Conservation (phyloP, 202 grass and related monocot species). For the Panicum virgatum region DNA sequence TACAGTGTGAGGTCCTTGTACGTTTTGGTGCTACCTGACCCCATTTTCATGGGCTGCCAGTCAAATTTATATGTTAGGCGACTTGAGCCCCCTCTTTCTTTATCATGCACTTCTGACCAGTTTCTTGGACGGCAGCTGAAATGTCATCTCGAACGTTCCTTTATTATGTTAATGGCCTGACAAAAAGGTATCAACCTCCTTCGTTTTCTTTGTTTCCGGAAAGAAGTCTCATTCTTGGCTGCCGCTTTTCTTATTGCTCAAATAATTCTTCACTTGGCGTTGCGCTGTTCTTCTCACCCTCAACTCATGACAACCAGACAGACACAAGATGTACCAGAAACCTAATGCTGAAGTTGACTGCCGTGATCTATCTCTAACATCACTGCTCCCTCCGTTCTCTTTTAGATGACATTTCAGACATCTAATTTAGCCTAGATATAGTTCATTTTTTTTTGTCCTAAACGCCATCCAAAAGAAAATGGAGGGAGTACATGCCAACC, state of each 20-base stretch:
- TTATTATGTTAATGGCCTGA: no score
- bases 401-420: no score
- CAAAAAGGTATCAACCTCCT: no score
- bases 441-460: no score
- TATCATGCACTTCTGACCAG: not conserved
- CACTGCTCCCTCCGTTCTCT: no score
- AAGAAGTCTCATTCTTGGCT: slow-evolving; percentile 35
- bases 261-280: slow-evolving; percentile 21
- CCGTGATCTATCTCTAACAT: no score
- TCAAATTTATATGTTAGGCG: not conserved
- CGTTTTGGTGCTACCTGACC: not conserved
- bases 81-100: not conserved
- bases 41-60: not conserved
- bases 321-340: slow-evolving; percentile 28
- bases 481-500: no score
- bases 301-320: slow-evolving; percentile 23
- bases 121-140: slow-evolving; percentile 27
- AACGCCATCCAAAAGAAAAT: no score
- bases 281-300: slow-evolving; percentile 34
- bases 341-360: slow-evolving; percentile 9
- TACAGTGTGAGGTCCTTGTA: not conserved
- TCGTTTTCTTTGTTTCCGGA: slow-evolving; percentile 22
- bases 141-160: slow-evolving; percentile 7
- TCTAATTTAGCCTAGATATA: no score
- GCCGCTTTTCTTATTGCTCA: slow-evolving; percentile 21